Base-by-base conservation (phyloP, 129 eudicot species). In the Flaveria bidentis region DNA sequence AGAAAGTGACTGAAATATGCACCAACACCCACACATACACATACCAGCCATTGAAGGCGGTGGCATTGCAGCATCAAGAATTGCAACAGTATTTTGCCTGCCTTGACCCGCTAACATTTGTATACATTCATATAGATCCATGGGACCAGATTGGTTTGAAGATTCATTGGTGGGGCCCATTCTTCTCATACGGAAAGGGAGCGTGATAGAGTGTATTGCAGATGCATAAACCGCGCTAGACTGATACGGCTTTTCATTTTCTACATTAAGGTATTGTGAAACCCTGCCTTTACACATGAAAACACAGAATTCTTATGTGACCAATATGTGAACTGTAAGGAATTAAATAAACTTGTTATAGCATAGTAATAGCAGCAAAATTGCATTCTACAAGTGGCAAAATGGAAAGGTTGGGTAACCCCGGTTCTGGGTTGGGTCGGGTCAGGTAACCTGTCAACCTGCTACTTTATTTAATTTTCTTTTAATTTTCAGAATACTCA, bases 201-300 rank as follows among this genome's bases (percentile, higher is more conserved):
- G 83, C 66, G 89, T 87, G 57, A 89, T 71, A 10, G 99, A 89
- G 83, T 95, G 97, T 20, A 95, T 73, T 0, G 92, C 97, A 82
- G 97, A 90, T 63, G 99, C 99, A 79, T 91, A 95, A 53, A 91
- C 84, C 61, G 96, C 96, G 87, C 97, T 91, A 25, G 92, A 76
- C 71, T 95, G 96, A 81, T 87, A 95, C 23, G 79, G 81, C 83
- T 91, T 91, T 46, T 83, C 84, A 17, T 95, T 87, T 41, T 95
- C 77, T 71, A 95, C 10, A 69, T 69, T 53, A 22, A 95, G 91
- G 67, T 73, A 75, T 65, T 75, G 80, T 51, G 92, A 89, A 81
- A 82, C 84, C 84, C 77, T 77, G 68, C 96, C 97, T 93, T 81
- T 44, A 76, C 39, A 72, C 44, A 72, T 0, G 22, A 9, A 76